phyloP scores from a whole-genome alignment of 306 rosid genomes.

The Prunus davidiana region DNA sequence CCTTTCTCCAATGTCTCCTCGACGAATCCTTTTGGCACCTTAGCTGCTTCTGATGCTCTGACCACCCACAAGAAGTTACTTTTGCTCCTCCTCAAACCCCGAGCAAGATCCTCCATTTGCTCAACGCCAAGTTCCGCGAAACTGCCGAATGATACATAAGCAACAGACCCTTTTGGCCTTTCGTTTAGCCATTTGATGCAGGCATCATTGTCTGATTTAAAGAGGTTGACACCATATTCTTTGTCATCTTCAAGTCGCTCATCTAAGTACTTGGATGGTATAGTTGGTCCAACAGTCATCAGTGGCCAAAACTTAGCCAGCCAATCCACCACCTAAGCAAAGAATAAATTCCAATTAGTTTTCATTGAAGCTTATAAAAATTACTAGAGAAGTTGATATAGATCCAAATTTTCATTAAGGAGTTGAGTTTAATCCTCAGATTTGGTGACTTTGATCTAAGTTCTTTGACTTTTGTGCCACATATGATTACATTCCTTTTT shows the following conservation, averaged over 20 bases:
- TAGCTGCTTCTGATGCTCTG: constrained; percentile 15
- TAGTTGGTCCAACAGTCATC: constrained; percentile 33
- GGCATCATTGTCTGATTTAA: neutral
- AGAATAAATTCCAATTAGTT: neutral
- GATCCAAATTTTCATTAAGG: too few species aligned
- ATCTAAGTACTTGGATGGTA: constrained; percentile 27
- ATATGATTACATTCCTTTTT: too few species aligned
- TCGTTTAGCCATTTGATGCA: constrained; percentile 26
- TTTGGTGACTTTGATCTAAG: too few species aligned
- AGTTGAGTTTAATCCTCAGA: too few species aligned
- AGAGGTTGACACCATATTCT: constrained; percentile 22
- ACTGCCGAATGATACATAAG: constrained; percentile 38
- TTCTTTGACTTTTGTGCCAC: too few species aligned
- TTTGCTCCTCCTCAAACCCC: constrained; percentile 13
- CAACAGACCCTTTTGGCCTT: constrained; percentile 11
- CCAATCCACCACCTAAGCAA: constrained; percentile 18
- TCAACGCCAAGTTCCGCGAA: constrained; percentile 1
- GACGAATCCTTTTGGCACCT: constrained; percentile 25
- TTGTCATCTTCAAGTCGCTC: constrained; percentile 18
- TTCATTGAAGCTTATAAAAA: neutral
- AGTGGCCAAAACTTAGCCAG: constrained; percentile 15
- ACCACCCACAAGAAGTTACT: constrained; percentile 38
- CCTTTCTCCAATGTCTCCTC: constrained; percentile 18
- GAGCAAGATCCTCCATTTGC: constrained; percentile 29
- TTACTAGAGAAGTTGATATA: too few species aligned